Evolutionary conservation across 2,329 filamentous ascomycete genomes (phyloP).

Genomic region (Acrocalymma vagum): DNA sequence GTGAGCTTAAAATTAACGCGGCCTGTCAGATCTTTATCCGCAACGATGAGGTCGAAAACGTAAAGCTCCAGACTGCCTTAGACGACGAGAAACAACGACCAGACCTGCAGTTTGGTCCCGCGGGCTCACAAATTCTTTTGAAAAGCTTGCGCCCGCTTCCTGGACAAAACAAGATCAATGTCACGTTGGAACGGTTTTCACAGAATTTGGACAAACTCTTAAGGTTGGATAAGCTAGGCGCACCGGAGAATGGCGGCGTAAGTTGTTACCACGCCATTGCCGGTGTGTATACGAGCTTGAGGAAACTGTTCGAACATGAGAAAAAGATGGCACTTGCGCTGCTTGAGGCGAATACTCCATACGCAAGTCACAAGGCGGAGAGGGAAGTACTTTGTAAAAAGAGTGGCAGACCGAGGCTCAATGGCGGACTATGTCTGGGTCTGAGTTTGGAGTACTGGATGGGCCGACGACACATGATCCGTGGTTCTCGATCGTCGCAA

Average conservation of each 20-base stretch:
- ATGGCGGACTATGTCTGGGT: conserved; percentile 72
- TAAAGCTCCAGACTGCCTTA: conserved; percentile 71
- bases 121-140: conserved; percentile 72
- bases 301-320: conserved; percentile 76
- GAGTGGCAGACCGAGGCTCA: conserved; percentile 76
- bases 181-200: conserved; percentile 75
- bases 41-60: conserved; percentile 59
- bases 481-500: conserved; percentile 27
- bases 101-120: conserved; percentile 51
- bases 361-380: conserved; percentile 58
- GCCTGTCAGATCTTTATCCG: too few relatives aligned
- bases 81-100: conserved; percentile 66
- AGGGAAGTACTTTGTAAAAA: conserved; percentile 72
- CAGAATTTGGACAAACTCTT: conserved; percentile 76
- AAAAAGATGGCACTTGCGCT: conserved; percentile 53
- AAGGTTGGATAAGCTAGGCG: conserved; percentile 75
- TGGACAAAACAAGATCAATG: conserved; percentile 71
- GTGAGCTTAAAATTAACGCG: too few relatives aligned
- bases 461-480: conserved; percentile 61
- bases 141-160: conserved; percentile 69
- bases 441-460: conserved; percentile 82
- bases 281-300: conserved; percentile 75
- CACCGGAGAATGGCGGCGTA: conserved; percentile 63
- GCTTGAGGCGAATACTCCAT: conserved; percentile 46
- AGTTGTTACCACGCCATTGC: conserved; percentile 81